Percentiles rank a stretch among this genome's conserved stretches.
Evolutionary conservation across 768 basidiomycete genomes (phyloP).

Genomic region (Rossbeevera mucosa): DNA sequence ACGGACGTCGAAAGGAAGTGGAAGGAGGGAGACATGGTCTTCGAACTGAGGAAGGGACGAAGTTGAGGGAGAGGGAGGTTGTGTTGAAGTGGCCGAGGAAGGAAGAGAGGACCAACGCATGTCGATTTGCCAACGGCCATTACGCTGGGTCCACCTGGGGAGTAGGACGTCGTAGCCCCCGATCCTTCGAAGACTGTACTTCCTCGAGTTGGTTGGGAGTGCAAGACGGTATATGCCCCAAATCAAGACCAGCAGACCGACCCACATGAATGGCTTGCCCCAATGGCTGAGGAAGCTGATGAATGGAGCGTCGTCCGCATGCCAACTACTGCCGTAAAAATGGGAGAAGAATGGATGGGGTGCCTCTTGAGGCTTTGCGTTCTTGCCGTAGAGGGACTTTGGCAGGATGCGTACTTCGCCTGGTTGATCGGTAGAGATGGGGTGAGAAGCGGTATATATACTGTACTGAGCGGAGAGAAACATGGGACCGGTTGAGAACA

Average conservation of each 20-base stretch:
- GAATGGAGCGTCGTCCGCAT: slow-evolving; percentile 97
- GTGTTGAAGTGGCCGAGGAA: slow-evolving; percentile 36
- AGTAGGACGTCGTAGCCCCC: slow-evolving; percentile 76
- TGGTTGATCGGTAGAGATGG: slow-evolving; percentile 47
- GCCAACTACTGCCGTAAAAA: slow-evolving; percentile 98
- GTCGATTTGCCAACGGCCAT: slow-evolving; percentile 72
- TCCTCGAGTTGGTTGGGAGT: slow-evolving; percentile 56
- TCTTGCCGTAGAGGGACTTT: slow-evolving; percentile 97
- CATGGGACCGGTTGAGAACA: slow-evolving; percentile 99
- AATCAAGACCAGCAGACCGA: slow-evolving; percentile 70
- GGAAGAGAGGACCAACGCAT: slow-evolving; percentile 52
- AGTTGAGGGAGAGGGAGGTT: slow-evolving; percentile 44
- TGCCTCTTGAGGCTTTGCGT: slow-evolving; percentile 75
- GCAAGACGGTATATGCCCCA: slow-evolving; percentile 57
- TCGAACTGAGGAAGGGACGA: slow-evolving; percentile 48
- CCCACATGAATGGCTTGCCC: slow-evolving; percentile 86
- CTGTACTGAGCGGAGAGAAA: slow-evolving; percentile 94
- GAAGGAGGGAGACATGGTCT: slow-evolving; percentile 49
- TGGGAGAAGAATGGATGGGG: slow-evolving; percentile 95
- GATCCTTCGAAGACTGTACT: slow-evolving; percentile 54
- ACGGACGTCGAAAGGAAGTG: slow-evolving; percentile 57
- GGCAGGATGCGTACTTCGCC: slow-evolving; percentile 85
- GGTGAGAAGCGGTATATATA: slow-evolving; percentile 70
- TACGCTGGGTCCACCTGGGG: slow-evolving; percentile 66
- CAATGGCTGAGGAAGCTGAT: slow-evolving; percentile 86